Conservation (phyloP, 1,139 yeast species). For the Kazachstania sp. region DNA sequence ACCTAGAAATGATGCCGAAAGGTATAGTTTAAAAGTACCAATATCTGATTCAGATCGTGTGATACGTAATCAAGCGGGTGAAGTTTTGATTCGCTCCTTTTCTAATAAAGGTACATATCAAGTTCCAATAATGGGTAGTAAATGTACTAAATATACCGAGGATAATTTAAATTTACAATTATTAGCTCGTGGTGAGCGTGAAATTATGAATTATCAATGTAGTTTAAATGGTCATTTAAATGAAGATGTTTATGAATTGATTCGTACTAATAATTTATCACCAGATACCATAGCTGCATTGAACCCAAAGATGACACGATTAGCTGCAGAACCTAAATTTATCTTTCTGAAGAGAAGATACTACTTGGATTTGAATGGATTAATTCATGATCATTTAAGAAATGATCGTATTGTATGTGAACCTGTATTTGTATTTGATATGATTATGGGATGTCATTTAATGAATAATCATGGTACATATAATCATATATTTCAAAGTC, state of each 20-base stretch:
- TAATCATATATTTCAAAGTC: conserved; percentile 13
- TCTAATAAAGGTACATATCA: conserved; percentile 2
- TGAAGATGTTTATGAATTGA: conserved; percentile 22
- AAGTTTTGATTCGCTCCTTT: not conserved
- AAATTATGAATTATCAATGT: conserved; percentile 17
- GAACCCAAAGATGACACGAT: conserved; percentile 16
- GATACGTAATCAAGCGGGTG: not conserved
- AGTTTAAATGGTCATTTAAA: conserved; percentile 24
- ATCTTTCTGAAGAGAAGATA: conserved; percentile 23
- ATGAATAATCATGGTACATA: conserved; percentile 23
- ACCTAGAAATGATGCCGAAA: not conserved
- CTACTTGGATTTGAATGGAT: conserved; percentile 15
- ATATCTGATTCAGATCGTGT: not conserved
- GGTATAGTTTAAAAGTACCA: not conserved
- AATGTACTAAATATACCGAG: conserved; percentile 11
- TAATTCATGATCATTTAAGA: conserved; percentile 22
- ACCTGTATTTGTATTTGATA: conserved; percentile 24
- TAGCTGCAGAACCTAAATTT: conserved; percentile 17
- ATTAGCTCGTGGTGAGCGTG: conserved; percentile 21
- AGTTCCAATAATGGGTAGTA: conserved; percentile 17
- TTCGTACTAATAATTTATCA: conserved; percentile 17
- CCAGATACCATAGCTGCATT: conserved; percentile 15
- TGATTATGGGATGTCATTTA: conserved; percentile 26
- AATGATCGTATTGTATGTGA: conserved; percentile 24
- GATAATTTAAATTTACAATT: conserved; percentile 14